Evolutionary conservation across 768 basidiomycete species (phyloP), one percentile per base, ranked within the genome.

Genomic region (Hygrophoropsis aurantiaca): DNA sequence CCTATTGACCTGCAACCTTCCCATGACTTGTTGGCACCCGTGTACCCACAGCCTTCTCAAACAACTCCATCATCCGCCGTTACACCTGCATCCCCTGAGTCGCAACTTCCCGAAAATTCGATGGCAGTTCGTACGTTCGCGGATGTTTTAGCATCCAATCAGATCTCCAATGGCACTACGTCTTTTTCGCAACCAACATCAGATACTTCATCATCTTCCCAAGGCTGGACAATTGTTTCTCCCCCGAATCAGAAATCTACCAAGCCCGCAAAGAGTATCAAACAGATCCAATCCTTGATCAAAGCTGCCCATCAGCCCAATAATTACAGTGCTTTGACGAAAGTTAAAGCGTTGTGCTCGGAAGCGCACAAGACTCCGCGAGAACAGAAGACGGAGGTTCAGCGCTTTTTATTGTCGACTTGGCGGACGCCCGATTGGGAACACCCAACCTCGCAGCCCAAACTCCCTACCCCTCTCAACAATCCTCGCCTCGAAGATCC

Each of bases 401-500:
- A 76, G 42, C 64, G 66, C 42, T 72, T 64, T 41, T 55, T 76
- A 10, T 54, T 76, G 11, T 59, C 64, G 2, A 74, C 71, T 51
- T 76, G 74, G 74, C 68, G 73, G 20, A 76, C 71, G 44, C 74
- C 74, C 6, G 64, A 65, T 23, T 66, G 59, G 52, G 65, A 59
- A 3, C 62, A 58, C 34, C 59, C 56, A 16, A 19, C 56, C 10
- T 53, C 58, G 6, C 5, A 46, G 27, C 40, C 61, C 35, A 57
- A 54, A 36, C 50, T 53, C 47, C 55, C 57, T 25, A 43, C 5
- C 18, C 52, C 58, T 11, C 38, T 71, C 44, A 71, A 69, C 38
- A 77, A 75, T 52, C 75, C 75, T 42, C 72, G 73, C 10, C 58
- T 72, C 40, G 71, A 77, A 49, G 75, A 77, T 49, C 71, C 75